Base-by-base conservation (phyloP, 768 basidiomycete genomes). In the Calocera viscosa region DNA sequence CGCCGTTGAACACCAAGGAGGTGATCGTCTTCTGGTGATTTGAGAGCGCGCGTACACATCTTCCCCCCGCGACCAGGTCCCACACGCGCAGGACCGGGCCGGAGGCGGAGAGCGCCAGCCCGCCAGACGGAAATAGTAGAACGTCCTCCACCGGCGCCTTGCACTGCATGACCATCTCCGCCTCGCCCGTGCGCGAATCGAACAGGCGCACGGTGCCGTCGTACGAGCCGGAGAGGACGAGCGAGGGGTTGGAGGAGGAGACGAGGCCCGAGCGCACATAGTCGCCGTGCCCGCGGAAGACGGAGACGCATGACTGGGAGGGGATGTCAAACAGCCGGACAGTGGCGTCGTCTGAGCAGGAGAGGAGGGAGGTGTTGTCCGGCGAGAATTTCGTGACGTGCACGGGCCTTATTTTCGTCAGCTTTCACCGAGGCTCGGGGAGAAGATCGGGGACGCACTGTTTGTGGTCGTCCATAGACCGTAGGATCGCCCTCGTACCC, bases 21-120 rank as follows among this genome's bases (percentile, higher is more conserved):
- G 95, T 98, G 66, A 99, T 84, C 1, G 96, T 94, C 79, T 99
- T 99, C 77, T 98, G 95, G 74, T 99, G 96, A 78, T 98, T 98
- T 38, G 93, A 95, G 69, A 98, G 74, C 11, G 96, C 95, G 60
- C 90, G 84, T 1, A 89, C 82, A 76, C 95, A 97, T 49, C 88
- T 85, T 16, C 91, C 92, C 14, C 92, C 92, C 0, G 90, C 89
- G 22, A 94, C 87, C 64, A 99, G 78, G 76, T 99, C 96, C 94
- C 96, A 99, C 2, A 92, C 86, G 24, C 93, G 85, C 64, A 98
- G 78, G 68, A 98, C 94, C 1, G 95, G 91, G 0, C 95, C 96
- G 11, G 94, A 87, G 2, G 91, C 84, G 5, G 93, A 91, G 28
- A 98, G 72, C 0, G 86, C 92, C 63, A 89, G 81, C 0, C 90